phyloP scores from a whole-genome alignment of 2,329 filamentous ascomycete species.

The Zasmidium citrigriseum region DNA sequence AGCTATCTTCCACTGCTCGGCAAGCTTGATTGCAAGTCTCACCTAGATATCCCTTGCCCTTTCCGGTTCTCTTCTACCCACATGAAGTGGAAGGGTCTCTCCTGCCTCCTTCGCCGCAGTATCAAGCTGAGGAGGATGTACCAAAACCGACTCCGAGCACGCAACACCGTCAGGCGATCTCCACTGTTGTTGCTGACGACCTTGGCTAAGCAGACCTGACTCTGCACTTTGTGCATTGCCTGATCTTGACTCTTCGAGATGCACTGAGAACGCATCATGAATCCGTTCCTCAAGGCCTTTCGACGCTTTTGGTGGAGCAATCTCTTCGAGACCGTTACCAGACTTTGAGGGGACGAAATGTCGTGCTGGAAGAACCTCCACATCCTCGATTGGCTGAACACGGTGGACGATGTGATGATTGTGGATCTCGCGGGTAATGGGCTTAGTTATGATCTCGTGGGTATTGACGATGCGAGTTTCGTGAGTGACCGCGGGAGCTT shows the following conservation, averaged over 20 bases:
- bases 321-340: not conserved
- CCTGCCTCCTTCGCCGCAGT: not conserved
- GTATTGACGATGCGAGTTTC: slow-evolving; percentile 48
- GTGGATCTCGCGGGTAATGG: slow-evolving; percentile 56
- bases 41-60: no score
- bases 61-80: no score
- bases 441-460: slow-evolving; percentile 51
- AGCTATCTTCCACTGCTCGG: no score
- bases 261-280: not conserved
- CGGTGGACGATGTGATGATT: slow-evolving; percentile 55
- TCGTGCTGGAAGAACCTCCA: slow-evolving; percentile 54
- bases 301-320: not conserved
- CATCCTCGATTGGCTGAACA: slow-evolving; percentile 54
- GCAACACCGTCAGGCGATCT: not conserved
- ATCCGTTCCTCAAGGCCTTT: not conserved
- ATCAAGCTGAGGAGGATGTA: not conserved
- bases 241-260: not conserved
- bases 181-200: not conserved
- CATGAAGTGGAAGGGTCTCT: not conserved
- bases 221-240: no score
- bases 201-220: no score
- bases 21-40: no score
- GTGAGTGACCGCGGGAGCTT: slow-evolving; percentile 50
- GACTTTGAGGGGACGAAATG: slow-evolving; percentile 46
- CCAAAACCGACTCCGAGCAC: not conserved